Conservation (phyloP, 1,284 basidiomycete genomes). For the Ceratobasidium sp. region DNA sequence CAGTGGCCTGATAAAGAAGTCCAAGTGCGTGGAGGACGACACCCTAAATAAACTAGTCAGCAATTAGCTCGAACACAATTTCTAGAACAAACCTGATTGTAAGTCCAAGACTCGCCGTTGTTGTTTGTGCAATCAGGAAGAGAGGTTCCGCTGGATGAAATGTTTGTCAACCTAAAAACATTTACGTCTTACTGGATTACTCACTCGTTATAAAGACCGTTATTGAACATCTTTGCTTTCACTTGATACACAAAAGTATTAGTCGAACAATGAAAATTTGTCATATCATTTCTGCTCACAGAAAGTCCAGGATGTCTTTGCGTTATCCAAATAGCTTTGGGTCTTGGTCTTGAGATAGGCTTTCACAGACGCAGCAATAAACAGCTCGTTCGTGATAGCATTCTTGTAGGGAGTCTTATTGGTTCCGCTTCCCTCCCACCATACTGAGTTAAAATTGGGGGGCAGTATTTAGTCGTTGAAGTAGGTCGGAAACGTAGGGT, state of each 20-base stretch:
- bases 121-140: slow-evolving; percentile 32
- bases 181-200: neutral
- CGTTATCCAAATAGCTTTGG: slow-evolving; percentile 64
- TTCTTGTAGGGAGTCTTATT: slow-evolving; percentile 70
- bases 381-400: slow-evolving; percentile 70
- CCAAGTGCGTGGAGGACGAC: slow-evolving; percentile 25
- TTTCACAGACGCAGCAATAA: slow-evolving; percentile 65
- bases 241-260: neutral
- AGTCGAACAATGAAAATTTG: neutral
- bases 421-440: slow-evolving; percentile 62
- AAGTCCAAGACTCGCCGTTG: slow-evolving; percentile 24
- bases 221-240: slow-evolving; percentile 12
- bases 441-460: slow-evolving; percentile 58
- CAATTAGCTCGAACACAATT: neutral
- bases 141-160: slow-evolving; percentile 3
- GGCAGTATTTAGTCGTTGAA: neutral
- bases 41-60: neutral
- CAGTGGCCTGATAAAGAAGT: slow-evolving; percentile 16
- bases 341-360: slow-evolving; percentile 62
- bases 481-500: neutral
- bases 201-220: slow-evolving; percentile 17
- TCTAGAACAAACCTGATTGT: slow-evolving; percentile 1
- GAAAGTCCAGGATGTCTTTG: slow-evolving; percentile 51
- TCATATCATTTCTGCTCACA: slow-evolving; percentile 1
- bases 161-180: neutral